These are phyloP conservation scores for Fraxinus baroniana DNA, from an alignment of 305 asterid species.

Conservation along the genomic window DNA sequence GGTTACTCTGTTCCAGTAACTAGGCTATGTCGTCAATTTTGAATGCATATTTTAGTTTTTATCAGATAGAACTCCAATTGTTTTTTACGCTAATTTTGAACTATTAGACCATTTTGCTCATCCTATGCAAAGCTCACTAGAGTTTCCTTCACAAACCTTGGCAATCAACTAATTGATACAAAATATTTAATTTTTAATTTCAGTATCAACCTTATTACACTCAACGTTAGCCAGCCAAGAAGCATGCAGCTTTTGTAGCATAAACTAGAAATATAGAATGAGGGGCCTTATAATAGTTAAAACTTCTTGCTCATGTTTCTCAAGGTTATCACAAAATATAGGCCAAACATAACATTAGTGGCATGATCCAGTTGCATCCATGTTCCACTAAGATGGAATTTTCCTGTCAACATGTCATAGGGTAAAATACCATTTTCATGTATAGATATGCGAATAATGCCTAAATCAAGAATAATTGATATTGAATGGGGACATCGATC, in stretches of 20 bases:
- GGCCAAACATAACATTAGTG: neutral
- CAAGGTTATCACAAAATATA: neutral
- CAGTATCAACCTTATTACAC: constrained; percentile 1
- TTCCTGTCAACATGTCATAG: neutral
- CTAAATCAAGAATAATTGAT: neutral
- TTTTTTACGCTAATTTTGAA: constrained; percentile 9
- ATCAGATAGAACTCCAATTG: neutral
- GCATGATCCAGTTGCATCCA: constrained; percentile 8
- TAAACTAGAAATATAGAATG: neutral
- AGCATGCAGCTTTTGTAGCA: neutral
- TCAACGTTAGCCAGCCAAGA: neutral
- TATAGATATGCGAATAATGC: neutral
- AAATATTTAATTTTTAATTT: neutral
- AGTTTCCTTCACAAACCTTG: neutral
- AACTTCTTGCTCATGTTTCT: neutral
- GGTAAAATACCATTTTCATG: neutral
- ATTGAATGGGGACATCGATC: neutral
- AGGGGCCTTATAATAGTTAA: neutral
- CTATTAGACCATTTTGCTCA: neutral
- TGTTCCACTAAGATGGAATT: neutral
- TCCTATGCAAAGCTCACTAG: neutral
- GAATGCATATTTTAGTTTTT: constrained; percentile 4
- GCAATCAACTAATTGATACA: neutral
- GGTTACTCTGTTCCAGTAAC: neutral
- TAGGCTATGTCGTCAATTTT: neutral